phyloP scores from a whole-genome alignment of 31 red algal genomes.

The Porphyra umbilicalis region DNA sequence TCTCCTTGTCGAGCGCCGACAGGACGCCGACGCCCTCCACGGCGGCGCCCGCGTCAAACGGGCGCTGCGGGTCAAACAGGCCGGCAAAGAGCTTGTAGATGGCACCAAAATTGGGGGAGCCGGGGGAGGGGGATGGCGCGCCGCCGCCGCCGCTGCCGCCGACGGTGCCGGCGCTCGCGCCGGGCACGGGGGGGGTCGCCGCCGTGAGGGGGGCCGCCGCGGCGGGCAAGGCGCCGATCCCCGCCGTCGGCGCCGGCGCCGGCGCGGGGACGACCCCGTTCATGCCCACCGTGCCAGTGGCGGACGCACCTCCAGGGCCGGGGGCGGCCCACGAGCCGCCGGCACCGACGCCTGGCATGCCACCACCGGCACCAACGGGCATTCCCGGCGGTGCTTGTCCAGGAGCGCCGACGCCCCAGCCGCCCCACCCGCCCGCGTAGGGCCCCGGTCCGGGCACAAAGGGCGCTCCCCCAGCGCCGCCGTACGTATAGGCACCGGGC shows the following conservation, averaged over 20 bases:
- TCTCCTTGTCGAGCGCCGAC: constrained; percentile 59
- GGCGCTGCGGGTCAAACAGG: constrained; percentile 44
- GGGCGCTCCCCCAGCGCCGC: neutral
- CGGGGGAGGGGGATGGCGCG: neutral
- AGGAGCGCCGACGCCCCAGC: neutral
- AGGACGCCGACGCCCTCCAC: neutral
- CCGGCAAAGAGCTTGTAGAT: constrained; percentile 76
- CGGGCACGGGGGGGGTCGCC: neutral
- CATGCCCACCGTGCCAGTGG: neutral
- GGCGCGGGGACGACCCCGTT: neutral
- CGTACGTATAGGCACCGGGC: neutral
- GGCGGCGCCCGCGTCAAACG: neutral
- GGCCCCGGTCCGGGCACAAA: neutral
- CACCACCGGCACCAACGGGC: no score
- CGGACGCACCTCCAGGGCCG: no score
- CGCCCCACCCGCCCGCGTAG: neutral
- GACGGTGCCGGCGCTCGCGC: neutral
- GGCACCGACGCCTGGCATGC: neutral
- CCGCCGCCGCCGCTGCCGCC: neutral
- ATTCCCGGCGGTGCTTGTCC: neutral
- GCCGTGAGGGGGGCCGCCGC: neutral
- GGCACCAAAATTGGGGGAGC: constrained; percentile 52
- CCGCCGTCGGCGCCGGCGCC: neutral
- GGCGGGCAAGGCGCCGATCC: neutral
- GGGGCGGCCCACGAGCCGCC: neutral